Evolutionary conservation across 2,329 filamentous ascomycete genomes (phyloP), one percentile per base, ranked within the genome.

Genomic region (Phyllosticta citribraziliensis): DNA sequence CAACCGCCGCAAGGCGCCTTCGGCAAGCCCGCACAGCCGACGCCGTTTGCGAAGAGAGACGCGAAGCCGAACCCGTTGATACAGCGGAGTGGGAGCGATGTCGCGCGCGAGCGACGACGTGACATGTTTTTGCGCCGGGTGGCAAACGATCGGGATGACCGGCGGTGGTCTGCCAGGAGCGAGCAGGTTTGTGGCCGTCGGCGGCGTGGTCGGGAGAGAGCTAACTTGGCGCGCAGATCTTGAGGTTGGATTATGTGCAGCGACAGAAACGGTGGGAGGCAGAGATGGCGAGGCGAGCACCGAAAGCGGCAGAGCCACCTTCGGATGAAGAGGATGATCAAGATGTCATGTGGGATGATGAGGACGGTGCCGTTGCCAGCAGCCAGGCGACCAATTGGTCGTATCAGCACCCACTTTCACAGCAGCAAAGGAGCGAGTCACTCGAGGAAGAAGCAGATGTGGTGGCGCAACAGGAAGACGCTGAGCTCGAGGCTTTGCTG

Each of bases 61-160:
- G 74, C 79, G 59, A 87, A 87, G 63, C 78, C 80, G 40, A 89
- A 88, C 64, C 88, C 86, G 0, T 67, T 88, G 6, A 74, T 85
- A 19, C 81, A 82, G 65, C 81, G 75, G 63, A 79, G 83, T 57
- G 10, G 25, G 3, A 51, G 47, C 8, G 59, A 91, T 69, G 83
- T 83, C 19, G 78, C 79, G 0, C 83, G 85, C 60, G 85, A 89
- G 69, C 78, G 81, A 59, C 77, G 89, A 62, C 78, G 88, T 55
- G 82, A 82, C 33, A 76, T 88, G 61, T 93, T 93, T 67, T 75
- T 93, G 63, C 83, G 85, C 69, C 88, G 76, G 58, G 75, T 81
- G 11, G 69, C 75, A 57, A 73, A 74, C 52, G 69, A 69, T 2
- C 68, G 78, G 52, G 78, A 80, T 4, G 78, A 80, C 5, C 71